Base-by-base conservation (phyloP, 345 rosid genomes). In the Salix purpurea region DNA sequence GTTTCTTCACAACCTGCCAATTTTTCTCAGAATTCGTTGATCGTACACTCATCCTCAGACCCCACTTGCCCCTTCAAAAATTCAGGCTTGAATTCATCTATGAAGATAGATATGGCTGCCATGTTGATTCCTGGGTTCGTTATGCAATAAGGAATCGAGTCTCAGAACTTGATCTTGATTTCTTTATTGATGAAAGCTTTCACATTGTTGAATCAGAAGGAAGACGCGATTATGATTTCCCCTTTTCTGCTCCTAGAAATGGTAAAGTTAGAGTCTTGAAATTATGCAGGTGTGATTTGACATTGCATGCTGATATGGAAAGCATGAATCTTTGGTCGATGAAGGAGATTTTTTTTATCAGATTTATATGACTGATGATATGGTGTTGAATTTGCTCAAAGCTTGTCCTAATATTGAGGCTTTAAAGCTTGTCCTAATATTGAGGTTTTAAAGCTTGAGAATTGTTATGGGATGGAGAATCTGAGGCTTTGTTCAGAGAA, bases 51-150 rank as follows among this genome's bases (percentile, higher is more conserved):
- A n/a, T n/a, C n/a, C n/a, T n/a, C n/a, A n/a, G n/a, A n/a, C n/a
- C n/a, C 5, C 34, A 13, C 8, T 72, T 65, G 4, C 75, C 75
- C 40, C 75, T 58, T 13, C 2, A 4, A 9, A 72, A 36, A 72
- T 58, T 72, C 52, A 24, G 52, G 34, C 75, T 72, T 32, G n/a
- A 58, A 19, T 72, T 72, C 30, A 72, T 72, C 67, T 72, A 56
- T 28, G 75, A 72, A n/a, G 67, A 72, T 34, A 46, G 75, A 3
- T 72, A 19, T 42, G n/a, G 50, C 2, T 72, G 23, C 52, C 75
- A 58, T 72, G 75, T 72, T 21, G 75, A 72, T 58, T 72, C 75
- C 1, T 72, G 75, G 67, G 26, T 72, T n/a, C 75, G 75, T 58
- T 72, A 72, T 28, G 75, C 75, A 10, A 58, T 72, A 34, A 72